Conservation (phyloP, 306 rosid genomes). For the Cicer arietinum region DNA sequence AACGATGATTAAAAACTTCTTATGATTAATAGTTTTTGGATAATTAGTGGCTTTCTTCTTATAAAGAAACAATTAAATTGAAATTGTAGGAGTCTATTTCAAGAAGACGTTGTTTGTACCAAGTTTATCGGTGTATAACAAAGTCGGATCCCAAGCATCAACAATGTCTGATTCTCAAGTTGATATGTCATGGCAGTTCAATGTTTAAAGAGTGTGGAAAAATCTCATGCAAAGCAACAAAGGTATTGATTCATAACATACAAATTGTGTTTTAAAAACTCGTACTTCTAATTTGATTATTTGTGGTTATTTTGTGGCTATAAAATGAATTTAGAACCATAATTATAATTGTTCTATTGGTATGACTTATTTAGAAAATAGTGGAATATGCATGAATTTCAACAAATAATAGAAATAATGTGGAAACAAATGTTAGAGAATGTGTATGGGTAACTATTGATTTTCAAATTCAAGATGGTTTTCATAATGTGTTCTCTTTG, state of each 20-base stretch:
- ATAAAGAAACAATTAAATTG: slow-evolving; percentile 30
- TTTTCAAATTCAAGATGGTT: not conserved
- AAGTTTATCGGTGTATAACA: slow-evolving; percentile 67
- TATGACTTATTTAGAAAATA: too few relatives aligned
- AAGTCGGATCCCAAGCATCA: slow-evolving; percentile 78
- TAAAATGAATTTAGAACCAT: slow-evolving; percentile 7
- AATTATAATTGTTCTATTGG: not conserved
- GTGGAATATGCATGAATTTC: too few relatives aligned
- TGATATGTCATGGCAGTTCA: slow-evolving; percentile 90
- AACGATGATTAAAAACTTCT: not conserved
- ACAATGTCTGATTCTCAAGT: slow-evolving; percentile 56
- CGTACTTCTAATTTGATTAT: slow-evolving; percentile 12
- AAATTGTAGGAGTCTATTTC: slow-evolving; percentile 79
- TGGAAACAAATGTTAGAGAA: too few relatives aligned
- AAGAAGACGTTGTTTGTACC: slow-evolving; percentile 93
- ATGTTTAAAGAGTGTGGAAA: slow-evolving; percentile 87
- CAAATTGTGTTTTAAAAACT: slow-evolving; percentile 7
- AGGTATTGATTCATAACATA: slow-evolving; percentile 54
- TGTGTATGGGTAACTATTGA: not conserved
- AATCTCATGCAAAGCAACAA: slow-evolving; percentile 69
- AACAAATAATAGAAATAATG: too few relatives aligned
- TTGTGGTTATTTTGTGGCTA: not conserved
- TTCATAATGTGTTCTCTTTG: not conserved
- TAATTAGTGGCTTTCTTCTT: slow-evolving; percentile 2
- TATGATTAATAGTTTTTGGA: slow-evolving; percentile 11